Percentiles rank a stretch among this genome's conserved stretches.
phyloP scores from a whole-genome alignment of 78 protist genomes.

The Dictyostelium capitatum region DNA sequence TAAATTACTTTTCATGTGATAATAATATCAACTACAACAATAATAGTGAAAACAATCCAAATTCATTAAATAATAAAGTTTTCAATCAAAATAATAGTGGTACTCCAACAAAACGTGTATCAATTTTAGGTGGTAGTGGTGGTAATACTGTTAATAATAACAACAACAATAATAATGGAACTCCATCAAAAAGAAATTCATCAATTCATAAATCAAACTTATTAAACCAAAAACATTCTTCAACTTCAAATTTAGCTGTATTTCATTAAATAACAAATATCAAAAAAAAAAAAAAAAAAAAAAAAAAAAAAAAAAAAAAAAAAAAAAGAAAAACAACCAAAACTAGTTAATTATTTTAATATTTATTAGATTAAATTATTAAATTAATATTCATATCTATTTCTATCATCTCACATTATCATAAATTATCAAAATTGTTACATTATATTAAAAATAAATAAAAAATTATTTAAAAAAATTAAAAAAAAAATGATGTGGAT shows the following conservation, averaged over 20 bases:
- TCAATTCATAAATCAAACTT: neutral
- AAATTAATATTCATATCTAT: no score
- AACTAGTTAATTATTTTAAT: no score
- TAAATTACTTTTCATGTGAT: neutral
- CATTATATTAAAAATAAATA: no score
- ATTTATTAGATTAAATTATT: no score
- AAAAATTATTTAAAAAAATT: no score
- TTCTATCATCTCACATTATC: no score
- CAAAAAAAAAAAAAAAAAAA: no score
- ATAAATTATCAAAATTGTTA: no score
- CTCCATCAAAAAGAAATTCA: neutral
- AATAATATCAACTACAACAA: neutral
- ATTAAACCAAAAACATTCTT: conserved; percentile 5
- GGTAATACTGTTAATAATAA: neutral
- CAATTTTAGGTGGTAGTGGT: neutral
- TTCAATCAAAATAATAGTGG: neutral
- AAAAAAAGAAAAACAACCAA: no score
- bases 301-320: no score
- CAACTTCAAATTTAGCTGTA: neutral
- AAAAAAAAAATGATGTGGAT: no score
- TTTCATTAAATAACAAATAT: neutral
- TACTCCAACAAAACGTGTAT: conserved; percentile 10
- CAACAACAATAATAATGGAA: neutral
- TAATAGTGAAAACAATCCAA: neutral
- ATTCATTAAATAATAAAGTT: neutral